phyloP scores from a whole-genome alignment of 2,329 filamentous ascomycete genomes.

The Monilinia fructigena region DNA sequence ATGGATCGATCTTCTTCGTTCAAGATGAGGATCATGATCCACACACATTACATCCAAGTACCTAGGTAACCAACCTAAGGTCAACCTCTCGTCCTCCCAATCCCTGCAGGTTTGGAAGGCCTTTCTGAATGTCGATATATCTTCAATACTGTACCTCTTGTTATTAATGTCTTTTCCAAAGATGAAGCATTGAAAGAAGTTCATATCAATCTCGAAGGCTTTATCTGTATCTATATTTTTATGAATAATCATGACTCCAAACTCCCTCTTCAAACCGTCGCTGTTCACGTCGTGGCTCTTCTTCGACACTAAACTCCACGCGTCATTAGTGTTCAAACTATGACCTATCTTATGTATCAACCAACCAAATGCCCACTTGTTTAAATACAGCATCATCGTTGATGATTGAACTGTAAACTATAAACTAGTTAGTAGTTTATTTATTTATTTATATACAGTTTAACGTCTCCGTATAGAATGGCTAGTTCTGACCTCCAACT shows the following conservation, averaged over 20 bases:
- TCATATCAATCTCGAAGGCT: neutral
- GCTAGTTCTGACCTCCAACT: too few relatives aligned
- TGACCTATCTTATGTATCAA: neutral
- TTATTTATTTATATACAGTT: too few relatives aligned
- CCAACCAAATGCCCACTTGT: neutral
- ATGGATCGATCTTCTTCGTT: neutral
- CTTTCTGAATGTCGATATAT: neutral
- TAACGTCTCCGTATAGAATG: too few relatives aligned
- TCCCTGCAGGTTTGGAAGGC: too few relatives aligned
- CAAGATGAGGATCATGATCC: neutral
- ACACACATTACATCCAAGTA: neutral
- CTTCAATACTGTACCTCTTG: neutral
- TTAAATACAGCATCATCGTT: neutral
- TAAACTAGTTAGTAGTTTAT: neutral
- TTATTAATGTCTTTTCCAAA: neutral
- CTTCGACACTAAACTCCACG: neutral
- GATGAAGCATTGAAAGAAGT: neutral
- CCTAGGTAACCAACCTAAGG: neutral
- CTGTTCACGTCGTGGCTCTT: neutral
- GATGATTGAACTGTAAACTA: neutral
- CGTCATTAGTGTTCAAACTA: neutral
- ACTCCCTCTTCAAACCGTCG: conserved; percentile 3
- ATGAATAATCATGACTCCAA: neutral
- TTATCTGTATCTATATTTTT: too few relatives aligned
- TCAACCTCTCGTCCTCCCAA: too few relatives aligned